A percentile compares a stretch with the other conserved stretches of the same genome.
Conservation (phyloP, 441 rosid species). For the Bocquillonia castaneifolia region DNA sequence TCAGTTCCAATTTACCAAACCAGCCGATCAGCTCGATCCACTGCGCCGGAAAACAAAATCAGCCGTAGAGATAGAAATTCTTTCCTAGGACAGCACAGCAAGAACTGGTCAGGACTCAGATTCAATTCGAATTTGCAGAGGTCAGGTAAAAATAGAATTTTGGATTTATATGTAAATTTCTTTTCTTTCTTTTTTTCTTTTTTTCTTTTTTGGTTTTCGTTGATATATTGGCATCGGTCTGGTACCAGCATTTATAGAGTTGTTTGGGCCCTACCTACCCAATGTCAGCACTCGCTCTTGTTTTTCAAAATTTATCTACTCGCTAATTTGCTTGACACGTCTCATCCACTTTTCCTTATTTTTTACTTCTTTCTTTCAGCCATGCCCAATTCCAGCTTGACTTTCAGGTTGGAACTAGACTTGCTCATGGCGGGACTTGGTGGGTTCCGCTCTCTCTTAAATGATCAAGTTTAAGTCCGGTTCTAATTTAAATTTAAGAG, state of each 20-base stretch:
- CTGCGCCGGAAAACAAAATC: not conserved
- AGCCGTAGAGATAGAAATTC: too few relatives aligned
- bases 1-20: not conserved
- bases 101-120: not conserved
- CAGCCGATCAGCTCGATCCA: not conserved
- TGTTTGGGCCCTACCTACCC: not conserved
- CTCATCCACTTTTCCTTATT: not conserved
- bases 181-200: too few relatives aligned
- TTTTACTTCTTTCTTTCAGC: not conserved
- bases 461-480: too few relatives aligned
- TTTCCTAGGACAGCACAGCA: not conserved
- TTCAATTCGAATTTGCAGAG: not conserved
- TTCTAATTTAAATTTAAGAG: too few relatives aligned
- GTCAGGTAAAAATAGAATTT: not conserved
- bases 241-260: conserved; percentile 2
- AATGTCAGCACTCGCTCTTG: not conserved
- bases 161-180: not conserved
- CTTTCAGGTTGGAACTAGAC: too few relatives aligned
- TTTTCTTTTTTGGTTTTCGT: not conserved
- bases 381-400: too few relatives aligned
- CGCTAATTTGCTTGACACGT: not conserved
- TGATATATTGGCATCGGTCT: not conserved
- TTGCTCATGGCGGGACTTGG: too few relatives aligned
- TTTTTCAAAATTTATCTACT: not conserved
- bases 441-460: too few relatives aligned